These are phyloP conservation scores for Solanum rostratum DNA, from an alignment of 257 asterid species.

Conservation along the genomic window DNA sequence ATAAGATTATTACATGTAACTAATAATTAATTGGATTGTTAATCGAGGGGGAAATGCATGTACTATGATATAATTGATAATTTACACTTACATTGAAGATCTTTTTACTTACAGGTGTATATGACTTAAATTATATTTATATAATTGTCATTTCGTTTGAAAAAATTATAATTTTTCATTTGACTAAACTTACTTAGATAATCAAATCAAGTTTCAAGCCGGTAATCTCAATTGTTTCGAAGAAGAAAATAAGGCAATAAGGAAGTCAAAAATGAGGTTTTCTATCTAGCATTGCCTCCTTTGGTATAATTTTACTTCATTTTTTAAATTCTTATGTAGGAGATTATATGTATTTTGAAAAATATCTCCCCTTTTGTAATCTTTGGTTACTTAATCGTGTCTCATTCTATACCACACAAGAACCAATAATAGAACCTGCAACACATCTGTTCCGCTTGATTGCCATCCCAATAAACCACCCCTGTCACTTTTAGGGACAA, in stretches of 20 bases:
- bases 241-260: too few species aligned
- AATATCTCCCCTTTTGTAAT: background rate
- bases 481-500: background rate
- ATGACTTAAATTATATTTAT: background rate
- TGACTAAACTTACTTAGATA: too few species aligned
- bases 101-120: background rate
- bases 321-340: background rate
- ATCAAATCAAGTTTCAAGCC: too few species aligned
- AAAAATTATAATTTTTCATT: too few species aligned
- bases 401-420: background rate
- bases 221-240: too few species aligned
- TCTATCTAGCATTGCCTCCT: too few species aligned
- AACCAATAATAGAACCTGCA: background rate
- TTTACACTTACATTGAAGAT: background rate
- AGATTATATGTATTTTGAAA: background rate
- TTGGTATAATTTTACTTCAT: too few species aligned
- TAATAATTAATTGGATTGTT: too few species aligned
- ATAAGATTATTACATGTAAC: too few species aligned
- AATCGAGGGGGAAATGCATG: background rate
- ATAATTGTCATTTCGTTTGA: background rate
- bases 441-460: too few species aligned
- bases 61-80: background rate
- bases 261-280: too few species aligned
- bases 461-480: too few species aligned
- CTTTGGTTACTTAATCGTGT: background rate